Evolutionary conservation across 2,329 filamentous ascomycete genomes (phyloP).

Genomic region (Aspergillus oerlinghausenensis): DNA sequence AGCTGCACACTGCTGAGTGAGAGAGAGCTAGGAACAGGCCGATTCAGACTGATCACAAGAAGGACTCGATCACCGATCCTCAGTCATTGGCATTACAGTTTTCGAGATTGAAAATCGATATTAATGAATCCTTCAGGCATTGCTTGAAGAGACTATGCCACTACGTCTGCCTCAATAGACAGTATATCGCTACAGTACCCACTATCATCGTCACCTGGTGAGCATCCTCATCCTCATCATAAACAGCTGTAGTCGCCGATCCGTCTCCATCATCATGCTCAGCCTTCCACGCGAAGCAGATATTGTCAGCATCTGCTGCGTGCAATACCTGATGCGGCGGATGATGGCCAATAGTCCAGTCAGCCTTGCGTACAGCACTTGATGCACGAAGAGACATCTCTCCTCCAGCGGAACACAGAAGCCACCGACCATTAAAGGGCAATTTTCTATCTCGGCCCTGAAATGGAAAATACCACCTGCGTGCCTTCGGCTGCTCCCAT

Average conservation of each 20-base stretch:
- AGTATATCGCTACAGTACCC: too few relatives aligned
- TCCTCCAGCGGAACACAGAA: constrained; percentile 25
- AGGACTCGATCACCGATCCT: too few relatives aligned
- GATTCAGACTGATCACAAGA: too few relatives aligned
- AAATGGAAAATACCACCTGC: constrained; percentile 9
- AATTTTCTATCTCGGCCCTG: constrained; percentile 20
- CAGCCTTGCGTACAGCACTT: constrained; percentile 23
- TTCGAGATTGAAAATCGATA: not conserved
- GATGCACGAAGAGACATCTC: constrained; percentile 22
- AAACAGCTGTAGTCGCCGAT: constrained; percentile 24
- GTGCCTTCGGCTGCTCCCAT: constrained; percentile 2
- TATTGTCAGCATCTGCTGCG: constrained; percentile 19
- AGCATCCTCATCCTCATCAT: constrained; percentile 28
- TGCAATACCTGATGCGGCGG: constrained; percentile 22
- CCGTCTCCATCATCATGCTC: constrained; percentile 30
- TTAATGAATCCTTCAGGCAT: not conserved
- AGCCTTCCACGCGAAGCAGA: constrained; percentile 20
- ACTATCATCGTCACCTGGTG: constrained; percentile 6
- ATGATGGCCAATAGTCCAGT: constrained; percentile 25
- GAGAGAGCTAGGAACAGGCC: too few relatives aligned
- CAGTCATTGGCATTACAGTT: too few relatives aligned
- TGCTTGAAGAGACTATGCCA: not conserved
- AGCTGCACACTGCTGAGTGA: too few relatives aligned
- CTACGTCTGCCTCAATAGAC: not conserved
- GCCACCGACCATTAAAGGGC: constrained; percentile 23